These are phyloP conservation scores for Geranomyces variabilis DNA, from an alignment of 192 early-diverging fungal species.

Conservation along the genomic window DNA sequence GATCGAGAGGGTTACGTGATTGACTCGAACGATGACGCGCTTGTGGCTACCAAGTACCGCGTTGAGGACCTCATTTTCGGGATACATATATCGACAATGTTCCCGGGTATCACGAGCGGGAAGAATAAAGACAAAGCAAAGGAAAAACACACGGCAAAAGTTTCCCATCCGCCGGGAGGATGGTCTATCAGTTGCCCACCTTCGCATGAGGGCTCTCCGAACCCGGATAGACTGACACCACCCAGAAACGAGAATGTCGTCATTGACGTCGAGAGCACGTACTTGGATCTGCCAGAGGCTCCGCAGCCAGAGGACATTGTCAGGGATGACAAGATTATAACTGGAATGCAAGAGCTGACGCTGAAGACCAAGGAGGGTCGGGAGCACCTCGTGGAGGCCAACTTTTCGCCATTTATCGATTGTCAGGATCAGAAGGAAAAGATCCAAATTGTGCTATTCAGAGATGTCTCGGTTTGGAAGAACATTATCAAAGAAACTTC, in stretches of 20 bases:
- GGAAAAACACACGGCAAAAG: conserved; percentile 7
- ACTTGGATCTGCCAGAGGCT: conserved; percentile 11
- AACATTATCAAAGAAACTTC: conserved; percentile 15
- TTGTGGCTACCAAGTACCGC: conserved; percentile 10
- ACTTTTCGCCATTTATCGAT: conserved; percentile 38
- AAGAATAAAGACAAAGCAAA: background rate
- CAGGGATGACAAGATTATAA: conserved; percentile 9
- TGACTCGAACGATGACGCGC: conserved; percentile 29
- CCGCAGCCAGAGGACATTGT: background rate
- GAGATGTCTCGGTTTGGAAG: conserved; percentile 34
- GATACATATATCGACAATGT: conserved; percentile 18
- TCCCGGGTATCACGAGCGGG: background rate
- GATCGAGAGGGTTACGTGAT: conserved; percentile 31
- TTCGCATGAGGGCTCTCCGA: background rate
- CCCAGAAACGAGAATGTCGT: background rate
- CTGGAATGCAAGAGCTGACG: conserved; percentile 29
- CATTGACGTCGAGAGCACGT: conserved; percentile 29
- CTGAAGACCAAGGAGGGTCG: conserved; percentile 30
- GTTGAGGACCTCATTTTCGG: conserved; percentile 28
- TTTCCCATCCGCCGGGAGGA: conserved; percentile 25
- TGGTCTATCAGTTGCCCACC: conserved; percentile 20
- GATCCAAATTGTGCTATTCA: conserved; percentile 38
- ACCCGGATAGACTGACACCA: background rate
- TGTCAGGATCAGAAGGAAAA: conserved; percentile 23
- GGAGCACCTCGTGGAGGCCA: conserved; percentile 35